Evolutionary conservation across 208 protist genomes (phyloP).

Genomic region (Crithidia fasciculata): DNA sequence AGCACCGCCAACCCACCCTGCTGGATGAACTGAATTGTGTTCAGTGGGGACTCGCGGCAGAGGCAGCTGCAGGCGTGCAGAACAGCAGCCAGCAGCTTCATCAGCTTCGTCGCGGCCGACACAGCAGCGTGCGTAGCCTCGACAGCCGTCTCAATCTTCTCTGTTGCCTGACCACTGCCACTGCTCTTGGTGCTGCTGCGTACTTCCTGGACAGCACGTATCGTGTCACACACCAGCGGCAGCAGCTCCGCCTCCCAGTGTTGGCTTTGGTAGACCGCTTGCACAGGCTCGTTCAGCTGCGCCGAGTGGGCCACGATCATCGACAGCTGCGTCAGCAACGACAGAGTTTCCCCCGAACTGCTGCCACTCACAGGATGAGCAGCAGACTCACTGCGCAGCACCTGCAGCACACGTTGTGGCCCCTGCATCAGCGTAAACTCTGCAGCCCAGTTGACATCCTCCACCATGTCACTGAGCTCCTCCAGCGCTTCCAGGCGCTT

Average conservation of each 20-base stretch:
- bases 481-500: constrained; percentile 50
- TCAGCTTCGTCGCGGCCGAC: neutral
- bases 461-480: constrained; percentile 86
- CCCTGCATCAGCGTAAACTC: constrained; percentile 85
- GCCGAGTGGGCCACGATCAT: constrained; percentile 47
- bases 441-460: constrained; percentile 89
- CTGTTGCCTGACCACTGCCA: neutral
- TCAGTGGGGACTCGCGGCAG: constrained; percentile 57
- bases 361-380: neutral
- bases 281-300: constrained; percentile 72
- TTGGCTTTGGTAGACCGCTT: constrained; percentile 46
- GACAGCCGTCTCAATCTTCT: neutral
- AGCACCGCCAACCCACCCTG: constrained; percentile 43
- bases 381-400: constrained; percentile 28
- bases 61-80: constrained; percentile 75
- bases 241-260: constrained; percentile 42
- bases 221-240: constrained; percentile 20
- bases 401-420: constrained; percentile 44
- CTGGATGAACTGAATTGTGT: constrained; percentile 49
- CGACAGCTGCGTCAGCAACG: constrained; percentile 2
- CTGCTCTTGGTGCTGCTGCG: neutral
- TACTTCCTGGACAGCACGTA: neutral
- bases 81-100: constrained; percentile 41
- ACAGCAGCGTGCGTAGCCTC: too few species aligned
- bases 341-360: too few species aligned